Evolutionary conservation across 495 filamentous ascomycete species (phyloP), one percentile per base, ranked within the genome.

Genomic region (Penicillium bialowiezense): DNA sequence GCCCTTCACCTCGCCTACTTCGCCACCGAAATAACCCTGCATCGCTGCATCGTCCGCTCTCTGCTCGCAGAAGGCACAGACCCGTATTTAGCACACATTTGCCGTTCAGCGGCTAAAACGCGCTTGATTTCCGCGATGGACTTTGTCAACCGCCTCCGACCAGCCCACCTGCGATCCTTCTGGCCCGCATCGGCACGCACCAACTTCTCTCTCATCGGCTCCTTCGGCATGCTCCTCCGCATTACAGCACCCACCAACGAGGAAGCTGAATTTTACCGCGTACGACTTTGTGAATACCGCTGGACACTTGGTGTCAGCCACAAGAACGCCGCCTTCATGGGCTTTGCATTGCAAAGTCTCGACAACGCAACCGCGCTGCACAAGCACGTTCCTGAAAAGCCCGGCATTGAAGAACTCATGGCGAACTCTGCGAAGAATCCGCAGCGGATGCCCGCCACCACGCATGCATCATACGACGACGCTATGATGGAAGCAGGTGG

Each of bases 231-330:
- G 48, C 79, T 97, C 6, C 80, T 98, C 0, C 91, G 89, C 77
- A 88, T 91, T 20, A 93, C 90, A 0, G 84, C 86, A 0, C 91
- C 91, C 0, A 88, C 85, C 9, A 76, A 81, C 15, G 92, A 97
- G 65, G 93, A 98, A 68, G 89, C 89, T 3, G 90, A 95, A n/a
- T 98, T 96, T 78, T 98, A 98, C 69, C 82, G 87, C 17, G 77
- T 86, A 2, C 74, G 93, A 3, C 74, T 97, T 9, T 82, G 82
- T 49, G 93, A 98, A 73, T 97, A 96, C 63, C 75, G 89, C 37
- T 98, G 93, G 93, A 97, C 92, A 1, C 72, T 98, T 51, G 85
- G 83, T 29, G 91, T 97, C 26, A 88, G 83, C 65, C 83, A 81
- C 51, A 89, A 90, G 59, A 84, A 86, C 32, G 91, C 91, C 20